Percentiles rank a stretch among this genome's conserved stretches.
Evolutionary conservation across 1,284 basidiomycete species (phyloP).

Genomic region (Ceratobasidium sp.): DNA sequence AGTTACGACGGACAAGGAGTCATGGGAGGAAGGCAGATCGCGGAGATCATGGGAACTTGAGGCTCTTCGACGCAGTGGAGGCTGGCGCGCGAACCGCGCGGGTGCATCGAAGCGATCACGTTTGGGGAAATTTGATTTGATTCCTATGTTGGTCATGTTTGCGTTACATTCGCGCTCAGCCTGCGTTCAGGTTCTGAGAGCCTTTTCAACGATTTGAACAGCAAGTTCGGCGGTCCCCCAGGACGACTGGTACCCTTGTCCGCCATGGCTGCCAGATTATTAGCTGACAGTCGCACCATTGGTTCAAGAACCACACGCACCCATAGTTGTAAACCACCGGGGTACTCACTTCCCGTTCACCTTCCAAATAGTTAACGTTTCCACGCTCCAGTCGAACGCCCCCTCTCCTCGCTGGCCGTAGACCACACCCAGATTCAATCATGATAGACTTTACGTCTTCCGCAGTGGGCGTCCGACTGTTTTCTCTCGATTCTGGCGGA

Average conservation of each 20-base stretch:
- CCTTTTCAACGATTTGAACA: slow-evolving; percentile 63
- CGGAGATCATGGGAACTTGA: not conserved
- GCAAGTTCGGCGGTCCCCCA: slow-evolving; percentile 76
- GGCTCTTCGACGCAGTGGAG: no score
- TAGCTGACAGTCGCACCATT: no score
- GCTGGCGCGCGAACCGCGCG: not conserved
- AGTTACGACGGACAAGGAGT: not conserved
- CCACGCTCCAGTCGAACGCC: slow-evolving; percentile 63
- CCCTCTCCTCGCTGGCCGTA: slow-evolving; percentile 64
- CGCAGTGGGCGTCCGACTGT: slow-evolving; percentile 64
- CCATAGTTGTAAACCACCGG: slow-evolving; percentile 66
- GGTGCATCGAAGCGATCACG: not conserved
- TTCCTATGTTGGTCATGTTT: not conserved
- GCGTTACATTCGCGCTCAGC: not conserved
- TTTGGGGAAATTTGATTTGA: not conserved
- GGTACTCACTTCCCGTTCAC: slow-evolving; percentile 49
- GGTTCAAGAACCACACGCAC: slow-evolving; percentile 53
- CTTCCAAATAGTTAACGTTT: slow-evolving; percentile 49
- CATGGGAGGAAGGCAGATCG: not conserved
- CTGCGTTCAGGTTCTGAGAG: not conserved
- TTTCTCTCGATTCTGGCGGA: slow-evolving; percentile 63
- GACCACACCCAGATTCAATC: slow-evolving; percentile 74
- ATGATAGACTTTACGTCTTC: slow-evolving; percentile 74
- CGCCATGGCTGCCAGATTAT: slow-evolving; percentile 63
- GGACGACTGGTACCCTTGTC: slow-evolving; percentile 77